phyloP scores from a whole-genome alignment of 305 asterid genomes.

The Fraxinus platypoda region DNA sequence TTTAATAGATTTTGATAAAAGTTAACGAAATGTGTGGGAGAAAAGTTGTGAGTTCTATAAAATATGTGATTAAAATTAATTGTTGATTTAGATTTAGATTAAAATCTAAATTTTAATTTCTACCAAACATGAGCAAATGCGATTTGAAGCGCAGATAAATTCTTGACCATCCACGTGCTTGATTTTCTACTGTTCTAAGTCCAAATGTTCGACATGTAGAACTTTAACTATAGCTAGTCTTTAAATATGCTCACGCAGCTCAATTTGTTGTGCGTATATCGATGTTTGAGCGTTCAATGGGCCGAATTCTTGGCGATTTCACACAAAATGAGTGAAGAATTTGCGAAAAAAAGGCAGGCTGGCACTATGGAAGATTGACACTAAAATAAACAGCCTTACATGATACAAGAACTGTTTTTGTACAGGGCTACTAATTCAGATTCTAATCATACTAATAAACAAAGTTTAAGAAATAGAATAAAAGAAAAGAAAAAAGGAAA shows the following conservation, averaged over 20 bases:
- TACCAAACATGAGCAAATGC: background rate
- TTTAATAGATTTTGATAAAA: too few relatives aligned
- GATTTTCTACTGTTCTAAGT: background rate
- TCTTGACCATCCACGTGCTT: background rate
- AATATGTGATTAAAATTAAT: too few relatives aligned
- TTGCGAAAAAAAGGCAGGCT: constrained; percentile 13
- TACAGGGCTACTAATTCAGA: constrained; percentile 33
- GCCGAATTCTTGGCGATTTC: constrained; percentile 34
- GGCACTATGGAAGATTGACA: constrained; percentile 17
- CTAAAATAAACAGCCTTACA: constrained; percentile 12
- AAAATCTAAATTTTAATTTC: too few relatives aligned
- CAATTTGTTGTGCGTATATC: background rate
- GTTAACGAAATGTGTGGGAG: too few relatives aligned
- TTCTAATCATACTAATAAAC: constrained; percentile 21
- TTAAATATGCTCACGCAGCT: background rate
- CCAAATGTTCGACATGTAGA: background rate
- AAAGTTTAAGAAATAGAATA: constrained; percentile 17
- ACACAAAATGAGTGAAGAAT: constrained; percentile 12
- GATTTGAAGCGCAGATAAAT: background rate
- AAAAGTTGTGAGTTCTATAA: too few relatives aligned
- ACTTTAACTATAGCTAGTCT: background rate
- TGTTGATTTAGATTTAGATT: too few relatives aligned
- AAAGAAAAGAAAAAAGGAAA: background rate
- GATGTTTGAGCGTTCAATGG: constrained; percentile 21
- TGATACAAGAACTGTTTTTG: constrained; percentile 26